phyloP scores from a whole-genome alignment of 768 basidiomycete genomes.

The Aureoboletus auriporus region DNA sequence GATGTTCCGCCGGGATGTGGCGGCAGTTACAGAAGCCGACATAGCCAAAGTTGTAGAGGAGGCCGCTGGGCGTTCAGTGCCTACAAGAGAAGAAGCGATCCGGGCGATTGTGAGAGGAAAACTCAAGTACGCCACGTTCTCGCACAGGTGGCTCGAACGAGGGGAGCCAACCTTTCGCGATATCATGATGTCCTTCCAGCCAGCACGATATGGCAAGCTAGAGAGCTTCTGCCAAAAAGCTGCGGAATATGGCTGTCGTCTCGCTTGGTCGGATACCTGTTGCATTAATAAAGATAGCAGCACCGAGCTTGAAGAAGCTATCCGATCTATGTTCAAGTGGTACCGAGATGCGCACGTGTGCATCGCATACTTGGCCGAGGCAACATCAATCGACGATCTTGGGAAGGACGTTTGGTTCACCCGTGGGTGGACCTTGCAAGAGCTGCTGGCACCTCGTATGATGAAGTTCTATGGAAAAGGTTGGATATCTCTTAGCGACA shows the following conservation, averaged over 20 bases:
- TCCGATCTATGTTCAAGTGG: constrained; percentile 34
- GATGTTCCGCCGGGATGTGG: constrained; percentile 26
- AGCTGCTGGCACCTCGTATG: constrained; percentile 23
- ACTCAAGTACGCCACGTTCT: constrained; percentile 27
- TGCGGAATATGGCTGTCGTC: constrained; percentile 22
- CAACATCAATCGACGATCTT: constrained; percentile 26
- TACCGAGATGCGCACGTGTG: constrained; percentile 27
- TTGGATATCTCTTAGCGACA: constrained; percentile 23
- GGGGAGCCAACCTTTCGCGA: constrained; percentile 30
- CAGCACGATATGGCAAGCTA: constrained; percentile 26
- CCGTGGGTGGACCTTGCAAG: constrained; percentile 30
- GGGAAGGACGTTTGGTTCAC: constrained; percentile 28
- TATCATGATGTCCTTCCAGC: constrained; percentile 25
- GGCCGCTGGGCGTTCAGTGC: constrained; percentile 20
- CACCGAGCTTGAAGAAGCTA: constrained; percentile 32
- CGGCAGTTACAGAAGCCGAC: constrained; percentile 22
- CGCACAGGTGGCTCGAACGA: constrained; percentile 28
- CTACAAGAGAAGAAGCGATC: constrained; percentile 26
- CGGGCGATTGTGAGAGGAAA: constrained; percentile 18
- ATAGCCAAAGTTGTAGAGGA: constrained; percentile 14
- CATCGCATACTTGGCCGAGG: constrained; percentile 30
- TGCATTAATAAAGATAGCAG: constrained; percentile 34
- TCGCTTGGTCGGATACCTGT: constrained; percentile 35
- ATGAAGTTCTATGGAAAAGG: constrained; percentile 31
- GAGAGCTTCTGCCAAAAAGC: constrained; percentile 24